phyloP scores from a whole-genome alignment of 2,329 filamentous ascomycete genomes.

The Leptographium radiaticola region DNA sequence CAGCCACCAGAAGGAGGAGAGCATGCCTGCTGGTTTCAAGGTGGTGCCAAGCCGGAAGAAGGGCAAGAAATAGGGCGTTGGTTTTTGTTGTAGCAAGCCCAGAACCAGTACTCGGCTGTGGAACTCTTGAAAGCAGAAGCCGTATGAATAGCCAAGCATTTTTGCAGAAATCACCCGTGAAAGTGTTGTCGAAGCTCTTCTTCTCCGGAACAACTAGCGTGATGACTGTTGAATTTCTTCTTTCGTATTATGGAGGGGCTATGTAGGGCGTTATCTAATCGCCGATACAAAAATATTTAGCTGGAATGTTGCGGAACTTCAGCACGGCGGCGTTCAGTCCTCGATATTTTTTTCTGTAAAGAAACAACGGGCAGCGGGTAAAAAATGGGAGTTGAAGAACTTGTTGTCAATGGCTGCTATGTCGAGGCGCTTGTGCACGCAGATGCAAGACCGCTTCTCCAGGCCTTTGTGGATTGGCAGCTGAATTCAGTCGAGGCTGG shows the following conservation, averaged over 20 bases:
- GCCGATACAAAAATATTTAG: constrained; percentile 3
- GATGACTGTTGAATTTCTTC: neutral
- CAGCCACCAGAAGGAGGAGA: constrained; percentile 29
- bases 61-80: constrained; percentile 50
- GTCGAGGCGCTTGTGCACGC: constrained; percentile 3
- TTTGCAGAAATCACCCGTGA: neutral
- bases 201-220: too few species aligned
- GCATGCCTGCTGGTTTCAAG: constrained; percentile 57
- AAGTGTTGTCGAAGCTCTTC: neutral
- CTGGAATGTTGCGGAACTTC: too few species aligned
- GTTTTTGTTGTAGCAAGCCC: neutral
- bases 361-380: neutral
- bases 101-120: neutral
- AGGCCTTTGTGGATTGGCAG: constrained; percentile 5
- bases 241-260: neutral
- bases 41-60: constrained; percentile 90
- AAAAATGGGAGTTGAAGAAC: constrained; percentile 4
- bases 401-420: constrained; percentile 5
- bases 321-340: too few species aligned
- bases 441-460: neutral
- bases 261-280: constrained; percentile 8
- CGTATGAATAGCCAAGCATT: too few species aligned
- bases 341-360: too few species aligned
- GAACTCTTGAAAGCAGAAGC: neutral
- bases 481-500: neutral